Conservation (phyloP, 1,139 yeast genomes). For the Taphrina pruni region DNA sequence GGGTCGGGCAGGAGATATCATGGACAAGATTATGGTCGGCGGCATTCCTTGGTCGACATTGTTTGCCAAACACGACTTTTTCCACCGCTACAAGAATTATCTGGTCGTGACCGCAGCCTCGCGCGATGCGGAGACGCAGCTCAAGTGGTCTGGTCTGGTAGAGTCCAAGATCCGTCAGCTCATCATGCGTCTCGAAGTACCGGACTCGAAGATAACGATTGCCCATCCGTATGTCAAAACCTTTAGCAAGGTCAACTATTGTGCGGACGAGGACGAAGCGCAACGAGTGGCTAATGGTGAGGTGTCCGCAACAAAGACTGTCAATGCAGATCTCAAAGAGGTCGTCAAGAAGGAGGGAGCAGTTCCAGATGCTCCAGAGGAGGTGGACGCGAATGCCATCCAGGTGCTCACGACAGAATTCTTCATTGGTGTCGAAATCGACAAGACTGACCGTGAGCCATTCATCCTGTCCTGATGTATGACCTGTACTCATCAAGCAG, state of each 20-base stretch:
- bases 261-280: constrained; percentile 62
- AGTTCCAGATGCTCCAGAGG: constrained; percentile 42
- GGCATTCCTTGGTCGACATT: constrained; percentile 75
- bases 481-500: constrained; percentile 42
- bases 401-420: constrained; percentile 71
- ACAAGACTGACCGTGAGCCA: constrained; percentile 54
- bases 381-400: constrained; percentile 50
- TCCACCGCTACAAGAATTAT: constrained; percentile 81
- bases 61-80: constrained; percentile 78
- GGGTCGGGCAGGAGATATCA: constrained; percentile 71
- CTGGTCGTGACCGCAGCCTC: constrained; percentile 82
- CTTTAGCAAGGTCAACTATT: constrained; percentile 64
- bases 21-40: constrained; percentile 71
- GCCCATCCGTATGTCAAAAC: constrained; percentile 92
- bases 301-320: constrained; percentile 58
- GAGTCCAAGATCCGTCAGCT: constrained; percentile 83
- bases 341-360: constrained; percentile 51
- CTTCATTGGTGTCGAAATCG: constrained; percentile 78
- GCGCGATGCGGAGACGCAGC: constrained; percentile 76
- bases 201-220: constrained; percentile 67
- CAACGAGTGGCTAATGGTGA: constrained; percentile 60
- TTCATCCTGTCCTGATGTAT: neutral
- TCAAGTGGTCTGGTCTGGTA: constrained; percentile 89
- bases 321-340: constrained; percentile 55
- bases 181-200: constrained; percentile 78